These are phyloP conservation scores for Lepidium africanum DNA, from an alignment of 345 rosid genomes.

Conservation along the genomic window DNA sequence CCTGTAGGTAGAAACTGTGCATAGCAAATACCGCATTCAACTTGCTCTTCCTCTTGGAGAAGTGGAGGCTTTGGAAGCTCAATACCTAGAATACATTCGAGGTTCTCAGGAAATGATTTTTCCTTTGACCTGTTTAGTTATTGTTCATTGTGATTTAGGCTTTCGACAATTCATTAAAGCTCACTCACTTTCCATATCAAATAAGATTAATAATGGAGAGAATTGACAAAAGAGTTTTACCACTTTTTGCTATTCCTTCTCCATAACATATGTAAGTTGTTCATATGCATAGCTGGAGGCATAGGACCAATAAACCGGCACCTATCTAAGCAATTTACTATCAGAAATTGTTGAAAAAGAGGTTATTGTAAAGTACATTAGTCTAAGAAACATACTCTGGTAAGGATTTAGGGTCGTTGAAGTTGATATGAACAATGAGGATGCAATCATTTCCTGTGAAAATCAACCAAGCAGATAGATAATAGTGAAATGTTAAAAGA, in stretches of 20 bases:
- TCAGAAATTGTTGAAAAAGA: background rate
- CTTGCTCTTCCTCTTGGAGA: conserved; percentile 32
- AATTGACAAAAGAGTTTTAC: conserved; percentile 24
- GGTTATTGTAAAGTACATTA: background rate
- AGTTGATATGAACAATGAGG: conserved; percentile 39
- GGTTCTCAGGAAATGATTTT: conserved; percentile 48
- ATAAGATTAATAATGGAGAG: background rate
- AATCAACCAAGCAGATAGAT: background rate
- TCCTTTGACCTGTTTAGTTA: conserved; percentile 42
- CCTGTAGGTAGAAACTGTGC: conserved; percentile 68
- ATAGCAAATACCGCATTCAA: conserved; percentile 85
- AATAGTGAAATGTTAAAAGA: background rate
- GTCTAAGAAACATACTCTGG: conserved; percentile 55
- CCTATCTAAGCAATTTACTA: conserved; percentile 28
- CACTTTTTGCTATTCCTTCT: conserved; percentile 52
- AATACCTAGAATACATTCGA: conserved; percentile 38
- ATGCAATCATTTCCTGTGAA: conserved; percentile 52
- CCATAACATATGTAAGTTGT: conserved; percentile 46
- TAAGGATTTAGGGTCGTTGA: conserved; percentile 48
- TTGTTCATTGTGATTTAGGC: background rate
- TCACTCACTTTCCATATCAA: background rate
- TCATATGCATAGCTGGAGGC: conserved; percentile 19
- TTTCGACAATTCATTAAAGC: background rate
- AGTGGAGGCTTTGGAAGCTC: conserved; percentile 42
- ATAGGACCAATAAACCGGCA: conserved; percentile 56